These are phyloP conservation scores for Cystobasidium sp. DNA, from an alignment of 1,284 basidiomycete species.

Conservation along the genomic window DNA sequence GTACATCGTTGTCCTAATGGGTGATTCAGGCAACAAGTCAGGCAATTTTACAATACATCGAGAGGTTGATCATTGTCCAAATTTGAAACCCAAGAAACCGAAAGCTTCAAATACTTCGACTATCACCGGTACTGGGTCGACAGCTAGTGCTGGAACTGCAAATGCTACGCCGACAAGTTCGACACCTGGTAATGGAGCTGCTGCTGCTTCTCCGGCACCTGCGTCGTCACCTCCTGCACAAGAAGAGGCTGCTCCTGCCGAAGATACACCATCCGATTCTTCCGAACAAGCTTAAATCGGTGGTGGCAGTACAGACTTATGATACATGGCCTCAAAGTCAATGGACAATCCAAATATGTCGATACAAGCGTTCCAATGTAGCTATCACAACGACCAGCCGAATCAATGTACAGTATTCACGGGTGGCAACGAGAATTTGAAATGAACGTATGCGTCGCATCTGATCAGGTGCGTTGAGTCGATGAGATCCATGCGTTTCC, in stretches of 20 bases:
- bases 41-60: conserved; percentile 33
- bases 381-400: too few relatives aligned
- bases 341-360: not conserved
- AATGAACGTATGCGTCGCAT: too few relatives aligned
- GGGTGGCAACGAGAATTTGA: too few relatives aligned
- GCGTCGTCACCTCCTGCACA: not conserved
- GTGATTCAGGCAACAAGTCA: conserved; percentile 39
- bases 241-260: not conserved
- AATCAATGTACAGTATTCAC: too few relatives aligned
- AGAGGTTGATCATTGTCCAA: conserved; percentile 18
- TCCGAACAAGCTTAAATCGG: conserved; percentile 1
- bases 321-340: too few relatives aligned
- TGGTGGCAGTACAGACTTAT: not conserved
- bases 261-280: not conserved
- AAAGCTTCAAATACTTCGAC: not conserved
- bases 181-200: not conserved
- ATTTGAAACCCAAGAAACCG: conserved; percentile 17
- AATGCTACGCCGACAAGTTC: not conserved
- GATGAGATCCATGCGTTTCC: too few relatives aligned
- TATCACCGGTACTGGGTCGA: not conserved
- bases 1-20: conserved; percentile 39
- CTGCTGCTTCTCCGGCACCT: not conserved
- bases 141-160: not conserved
- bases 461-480: too few relatives aligned
- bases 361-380: too few relatives aligned